Percentiles rank a stretch among this genome's conserved stretches.
Evolutionary conservation across 768 basidiomycete genomes (phyloP).

Genomic region (Hericium erinaceus): DNA sequence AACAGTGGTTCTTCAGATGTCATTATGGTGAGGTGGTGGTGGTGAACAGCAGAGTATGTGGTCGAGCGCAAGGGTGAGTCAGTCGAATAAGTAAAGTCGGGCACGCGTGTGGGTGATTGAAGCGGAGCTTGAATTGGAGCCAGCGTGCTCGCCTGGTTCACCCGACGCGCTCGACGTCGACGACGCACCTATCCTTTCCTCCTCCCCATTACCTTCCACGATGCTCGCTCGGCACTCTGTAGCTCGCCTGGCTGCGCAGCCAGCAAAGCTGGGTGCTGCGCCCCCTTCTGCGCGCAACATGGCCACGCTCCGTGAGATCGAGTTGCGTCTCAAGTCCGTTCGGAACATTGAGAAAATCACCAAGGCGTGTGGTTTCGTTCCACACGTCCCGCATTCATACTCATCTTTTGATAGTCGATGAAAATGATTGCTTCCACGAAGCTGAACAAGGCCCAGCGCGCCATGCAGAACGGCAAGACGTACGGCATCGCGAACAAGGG

Average conservation of each 20-base stretch:
- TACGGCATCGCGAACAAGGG: conserved; percentile 91
- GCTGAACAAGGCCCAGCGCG: conserved; percentile 89
- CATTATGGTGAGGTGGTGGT: conserved; percentile 26
- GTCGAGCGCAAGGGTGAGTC: conserved; percentile 3
- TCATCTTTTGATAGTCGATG: conserved; percentile 59
- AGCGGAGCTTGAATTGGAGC: conserved; percentile 10
- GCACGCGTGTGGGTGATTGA: neutral
- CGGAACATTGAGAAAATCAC: conserved; percentile 99
- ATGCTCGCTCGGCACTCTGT: conserved; percentile 46
- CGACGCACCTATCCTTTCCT: conserved; percentile 8
- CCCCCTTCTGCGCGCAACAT: conserved; percentile 64
- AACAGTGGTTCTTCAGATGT: conserved; percentile 70
- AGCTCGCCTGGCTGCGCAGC: conserved; percentile 33
- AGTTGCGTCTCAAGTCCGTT: conserved; percentile 92
- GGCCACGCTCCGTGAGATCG: conserved; percentile 97
- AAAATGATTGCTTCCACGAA: conserved; percentile 99
- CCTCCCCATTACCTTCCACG: conserved; percentile 5
- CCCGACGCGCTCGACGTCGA: conserved; percentile 23
- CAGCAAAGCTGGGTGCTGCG: conserved; percentile 28
- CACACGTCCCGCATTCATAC: neutral
- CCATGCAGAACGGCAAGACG: conserved; percentile 84
- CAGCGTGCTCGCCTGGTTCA: conserved; percentile 16
- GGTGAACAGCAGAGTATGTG: conserved; percentile 6
- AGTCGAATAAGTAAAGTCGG: neutral
- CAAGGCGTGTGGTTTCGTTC: conserved; percentile 49